Conservation (phyloP, 176 grass and related monocot genomes). For the Rhipidocladum racemiflorum region DNA sequence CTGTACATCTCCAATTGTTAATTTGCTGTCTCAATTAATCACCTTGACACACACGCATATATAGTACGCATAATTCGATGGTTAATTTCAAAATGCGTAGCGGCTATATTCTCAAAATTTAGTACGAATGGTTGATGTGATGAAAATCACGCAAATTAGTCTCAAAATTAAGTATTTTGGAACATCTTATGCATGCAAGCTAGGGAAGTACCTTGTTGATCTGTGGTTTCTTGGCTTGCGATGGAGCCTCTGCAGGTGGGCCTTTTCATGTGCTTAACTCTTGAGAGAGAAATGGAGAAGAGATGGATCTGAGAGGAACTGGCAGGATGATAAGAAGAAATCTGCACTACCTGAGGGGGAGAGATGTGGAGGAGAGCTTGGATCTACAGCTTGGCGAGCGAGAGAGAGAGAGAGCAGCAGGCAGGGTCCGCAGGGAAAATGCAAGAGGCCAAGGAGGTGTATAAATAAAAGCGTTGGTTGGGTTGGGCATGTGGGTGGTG, state of each 20-base stretch:
- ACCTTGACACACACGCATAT: background rate
- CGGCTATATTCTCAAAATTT: background rate
- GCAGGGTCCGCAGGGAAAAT: conserved; percentile 11
- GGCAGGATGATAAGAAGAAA: background rate
- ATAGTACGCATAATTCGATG: background rate
- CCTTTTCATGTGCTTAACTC: conserved; percentile 54
- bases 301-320: conserved; percentile 14
- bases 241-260: conserved; percentile 33
- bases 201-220: conserved; percentile 35
- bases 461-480: conserved; percentile 47
- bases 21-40: background rate
- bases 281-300: conserved; percentile 11
- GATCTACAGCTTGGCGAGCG: conserved; percentile 42
- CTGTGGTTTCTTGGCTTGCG: conserved; percentile 7
- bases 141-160: background rate
- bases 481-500: conserved; percentile 37
- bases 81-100: background rate
- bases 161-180: background rate
- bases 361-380: conserved; percentile 7
- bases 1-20: background rate
- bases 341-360: background rate
- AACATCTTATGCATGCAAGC: conserved; percentile 2
- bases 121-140: background rate
- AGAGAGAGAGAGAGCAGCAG: conserved; percentile 8
- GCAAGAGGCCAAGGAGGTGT: conserved; percentile 44